A percentile compares a stretch with the other conserved stretches of the same genome.
Evolutionary conservation across 2,329 filamentous ascomycete species (phyloP).

Genomic region (Teratosphaeria zuluensis): DNA sequence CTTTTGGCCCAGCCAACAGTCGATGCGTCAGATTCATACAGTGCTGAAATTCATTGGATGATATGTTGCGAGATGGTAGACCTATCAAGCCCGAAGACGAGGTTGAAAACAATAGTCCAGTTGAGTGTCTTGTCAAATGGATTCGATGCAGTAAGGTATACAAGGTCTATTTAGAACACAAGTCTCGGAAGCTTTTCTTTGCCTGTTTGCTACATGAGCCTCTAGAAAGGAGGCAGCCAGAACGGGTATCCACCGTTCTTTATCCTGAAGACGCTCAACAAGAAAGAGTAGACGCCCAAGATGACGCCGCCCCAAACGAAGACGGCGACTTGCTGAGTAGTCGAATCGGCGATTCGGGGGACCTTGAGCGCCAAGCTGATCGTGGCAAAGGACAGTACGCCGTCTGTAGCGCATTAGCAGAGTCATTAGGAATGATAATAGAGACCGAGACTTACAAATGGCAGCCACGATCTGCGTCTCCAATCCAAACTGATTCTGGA

Average conservation of each 20-base stretch:
- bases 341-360: conserved; percentile 71
- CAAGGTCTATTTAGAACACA: background rate
- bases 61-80: too few relatives aligned
- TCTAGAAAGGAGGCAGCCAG: conserved; percentile 76
- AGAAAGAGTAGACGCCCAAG: conserved; percentile 81
- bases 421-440: background rate
- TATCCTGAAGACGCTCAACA: conserved; percentile 83
- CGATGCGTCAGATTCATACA: too few relatives aligned
- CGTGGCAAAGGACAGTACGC: conserved; percentile 74
- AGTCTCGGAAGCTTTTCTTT: background rate
- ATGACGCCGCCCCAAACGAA: conserved; percentile 69
- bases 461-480: conserved; percentile 93
- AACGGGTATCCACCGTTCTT: conserved; percentile 97
- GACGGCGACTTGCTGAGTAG: conserved; percentile 70
- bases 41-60: too few relatives aligned
- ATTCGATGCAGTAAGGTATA: background rate
- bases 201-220: background rate
- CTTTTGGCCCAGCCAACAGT: too few relatives aligned
- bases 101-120: too few relatives aligned
- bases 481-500: conserved; percentile 86
- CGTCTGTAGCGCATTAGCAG: conserved; percentile 42
- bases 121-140: background rate
- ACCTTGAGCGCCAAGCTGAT: conserved; percentile 90
- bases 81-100: too few relatives aligned
- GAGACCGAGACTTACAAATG: conserved; percentile 59